phyloP scores from a whole-genome alignment of 768 basidiomycete species.

The Nidula microcarpa region DNA sequence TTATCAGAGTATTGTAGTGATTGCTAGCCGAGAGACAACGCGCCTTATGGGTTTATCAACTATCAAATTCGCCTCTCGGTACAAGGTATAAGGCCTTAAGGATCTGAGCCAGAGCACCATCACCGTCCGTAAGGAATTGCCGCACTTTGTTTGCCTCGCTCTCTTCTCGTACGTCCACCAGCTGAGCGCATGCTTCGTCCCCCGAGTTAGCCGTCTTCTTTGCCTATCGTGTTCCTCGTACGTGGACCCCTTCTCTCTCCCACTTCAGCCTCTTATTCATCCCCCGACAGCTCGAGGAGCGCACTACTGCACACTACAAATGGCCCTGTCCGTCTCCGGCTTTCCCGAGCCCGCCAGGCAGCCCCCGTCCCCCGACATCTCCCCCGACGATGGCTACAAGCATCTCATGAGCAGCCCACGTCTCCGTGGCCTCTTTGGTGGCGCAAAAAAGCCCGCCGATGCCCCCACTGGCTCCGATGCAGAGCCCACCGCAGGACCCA shows the following conservation, averaged over 20 bases:
- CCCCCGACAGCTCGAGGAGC: background rate
- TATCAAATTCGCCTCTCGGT: too few species aligned
- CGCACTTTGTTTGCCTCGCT: too few species aligned
- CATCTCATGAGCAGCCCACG: constrained; percentile 14
- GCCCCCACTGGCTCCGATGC: constrained; percentile 12
- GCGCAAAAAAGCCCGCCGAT: constrained; percentile 12
- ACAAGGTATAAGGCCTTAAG: too few species aligned
- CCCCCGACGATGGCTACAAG: constrained; percentile 10
- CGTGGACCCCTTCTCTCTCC: background rate
- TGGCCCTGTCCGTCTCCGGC: constrained; percentile 31
- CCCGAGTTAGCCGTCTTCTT: too few species aligned
- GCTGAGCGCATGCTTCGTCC: too few species aligned
- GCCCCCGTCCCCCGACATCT: background rate
- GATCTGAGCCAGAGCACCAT: too few species aligned
- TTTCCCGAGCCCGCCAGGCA: constrained; percentile 29
- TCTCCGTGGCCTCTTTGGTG: constrained; percentile 20
- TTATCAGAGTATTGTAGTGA: too few species aligned
- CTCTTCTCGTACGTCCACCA: too few species aligned
- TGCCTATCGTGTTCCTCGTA: too few species aligned
- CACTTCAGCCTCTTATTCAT: background rate
- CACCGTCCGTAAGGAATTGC: too few species aligned
- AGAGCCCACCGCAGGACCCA: constrained; percentile 5
- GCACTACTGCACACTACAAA: constrained; percentile 2
- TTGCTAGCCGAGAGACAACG: too few species aligned
- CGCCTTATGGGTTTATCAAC: too few species aligned